These are phyloP conservation scores for Fusarium nodosum DNA, from an alignment of 2,329 filamentous ascomycete species.

Conservation along the genomic window DNA sequence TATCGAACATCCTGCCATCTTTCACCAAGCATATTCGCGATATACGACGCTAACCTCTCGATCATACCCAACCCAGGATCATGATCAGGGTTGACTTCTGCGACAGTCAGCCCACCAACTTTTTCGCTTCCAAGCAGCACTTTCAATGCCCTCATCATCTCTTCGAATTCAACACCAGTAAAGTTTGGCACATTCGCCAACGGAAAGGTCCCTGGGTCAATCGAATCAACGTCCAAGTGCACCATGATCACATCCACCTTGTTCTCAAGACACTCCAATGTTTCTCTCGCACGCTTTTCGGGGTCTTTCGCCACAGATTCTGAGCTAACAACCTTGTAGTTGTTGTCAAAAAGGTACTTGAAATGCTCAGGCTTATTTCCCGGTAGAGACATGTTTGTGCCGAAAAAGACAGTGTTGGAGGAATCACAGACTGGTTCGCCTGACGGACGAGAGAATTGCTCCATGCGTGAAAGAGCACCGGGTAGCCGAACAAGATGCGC, in stretches of 20 bases:
- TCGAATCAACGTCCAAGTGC: constrained; percentile 43
- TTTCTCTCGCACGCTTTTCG: constrained; percentile 27
- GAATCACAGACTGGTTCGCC: constrained; percentile 37
- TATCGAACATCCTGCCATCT: not conserved
- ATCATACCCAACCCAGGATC: constrained; percentile 37
- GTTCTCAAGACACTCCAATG: constrained; percentile 27
- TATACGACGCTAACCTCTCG: constrained; percentile 13
- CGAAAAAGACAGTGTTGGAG: constrained; percentile 40
- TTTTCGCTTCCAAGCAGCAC: constrained; percentile 20
- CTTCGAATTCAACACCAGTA: constrained; percentile 38
- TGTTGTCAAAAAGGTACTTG: constrained; percentile 41
- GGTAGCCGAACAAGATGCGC: constrained; percentile 29
- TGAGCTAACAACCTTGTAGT: constrained; percentile 42
- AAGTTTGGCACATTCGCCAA: constrained; percentile 42
- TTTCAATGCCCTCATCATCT: constrained; percentile 40
- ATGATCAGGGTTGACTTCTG: constrained; percentile 44
- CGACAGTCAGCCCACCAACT: constrained; percentile 33
- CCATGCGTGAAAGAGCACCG: constrained; percentile 33
- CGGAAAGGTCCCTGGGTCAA: constrained; percentile 39
- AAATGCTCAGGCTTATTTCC: constrained; percentile 44
- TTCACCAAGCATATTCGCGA: constrained; percentile 21
- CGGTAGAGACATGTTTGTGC: constrained; percentile 38
- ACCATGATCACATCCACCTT: constrained; percentile 43
- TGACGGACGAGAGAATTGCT: constrained; percentile 36
- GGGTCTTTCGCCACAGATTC: constrained; percentile 23